Evolutionary conservation across 2,329 filamentous ascomycete genomes (phyloP).

Genomic region (Penicillium sp.): DNA sequence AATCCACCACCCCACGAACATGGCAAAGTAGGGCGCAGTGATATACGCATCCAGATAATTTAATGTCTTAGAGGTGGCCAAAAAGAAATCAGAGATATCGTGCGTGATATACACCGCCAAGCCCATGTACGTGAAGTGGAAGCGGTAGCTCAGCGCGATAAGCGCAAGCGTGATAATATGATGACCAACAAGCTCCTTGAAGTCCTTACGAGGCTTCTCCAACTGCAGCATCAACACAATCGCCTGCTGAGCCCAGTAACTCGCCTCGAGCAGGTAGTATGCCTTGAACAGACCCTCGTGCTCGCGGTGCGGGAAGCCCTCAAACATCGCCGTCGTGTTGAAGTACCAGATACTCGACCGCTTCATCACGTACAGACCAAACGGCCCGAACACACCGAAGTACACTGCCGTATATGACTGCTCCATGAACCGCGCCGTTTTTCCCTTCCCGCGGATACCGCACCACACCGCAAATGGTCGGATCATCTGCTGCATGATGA

Average conservation of each 20-base stretch:
- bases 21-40: conserved; percentile 77
- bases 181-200: conserved; percentile 86
- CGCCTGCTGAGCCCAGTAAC: conserved; percentile 93
- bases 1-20: conserved; percentile 81
- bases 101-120: conserved; percentile 91
- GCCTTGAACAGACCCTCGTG: conserved; percentile 84
- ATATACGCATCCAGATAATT: conserved; percentile 82
- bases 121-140: conserved; percentile 96
- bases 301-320: conserved; percentile 76
- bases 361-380: conserved; percentile 86
- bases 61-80: conserved; percentile 85
- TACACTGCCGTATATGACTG: conserved; percentile 93
- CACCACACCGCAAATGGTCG: conserved; percentile 68
- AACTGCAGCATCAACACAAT: conserved; percentile 82
- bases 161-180: conserved; percentile 84
- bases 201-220: conserved; percentile 93
- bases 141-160: conserved; percentile 84
- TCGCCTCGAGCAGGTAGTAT: conserved; percentile 91
- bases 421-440: conserved; percentile 92
- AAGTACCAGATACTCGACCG: conserved; percentile 94
- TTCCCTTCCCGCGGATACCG: conserved; percentile 68
- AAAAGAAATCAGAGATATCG: conserved; percentile 93
- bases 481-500: conserved; percentile 88
- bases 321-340: conserved; percentile 87
- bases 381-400: conserved; percentile 77